Evolutionary conservation across 176 grass and related monocot species (phyloP).

Genomic region (Panicum miliaceum): DNA sequence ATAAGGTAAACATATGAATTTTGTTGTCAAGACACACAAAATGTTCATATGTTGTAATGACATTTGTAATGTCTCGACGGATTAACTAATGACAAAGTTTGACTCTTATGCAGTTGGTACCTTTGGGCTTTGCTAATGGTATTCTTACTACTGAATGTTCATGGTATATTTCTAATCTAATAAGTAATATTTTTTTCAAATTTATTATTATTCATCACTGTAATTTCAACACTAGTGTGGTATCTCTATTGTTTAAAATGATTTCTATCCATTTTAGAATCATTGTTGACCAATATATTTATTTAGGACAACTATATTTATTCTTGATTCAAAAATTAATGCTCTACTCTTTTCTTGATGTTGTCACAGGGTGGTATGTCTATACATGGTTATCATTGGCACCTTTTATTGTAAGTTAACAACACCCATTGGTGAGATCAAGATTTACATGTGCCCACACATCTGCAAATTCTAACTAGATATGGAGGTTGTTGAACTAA

Average conservation of each 20-base stretch:
- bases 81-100: background rate
- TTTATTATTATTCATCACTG: background rate
- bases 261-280: background rate
- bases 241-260: background rate
- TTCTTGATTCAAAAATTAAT: background rate
- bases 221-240: background rate
- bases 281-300: background rate
- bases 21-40: background rate
- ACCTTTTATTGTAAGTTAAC: slow-evolving; percentile 78
- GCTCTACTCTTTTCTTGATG: background rate
- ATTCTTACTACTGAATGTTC: slow-evolving; percentile 80
- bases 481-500: background rate
- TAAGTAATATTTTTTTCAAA: background rate
- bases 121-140: slow-evolving; percentile 86
- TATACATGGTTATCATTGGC: slow-evolving; percentile 74
- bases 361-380: slow-evolving; percentile 68
- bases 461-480: background rate
- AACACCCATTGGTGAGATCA: background rate
- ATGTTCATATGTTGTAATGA: background rate
- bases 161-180: slow-evolving; percentile 50
- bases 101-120: slow-evolving; percentile 70
- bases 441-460: background rate
- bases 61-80: background rate
- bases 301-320: background rate
- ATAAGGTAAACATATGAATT: slow-evolving; percentile 63